Evolutionary conservation across 306 rosid genomes (phyloP), one percentile per base, ranked within the genome.

Genomic region (Lotus japonicus): DNA sequence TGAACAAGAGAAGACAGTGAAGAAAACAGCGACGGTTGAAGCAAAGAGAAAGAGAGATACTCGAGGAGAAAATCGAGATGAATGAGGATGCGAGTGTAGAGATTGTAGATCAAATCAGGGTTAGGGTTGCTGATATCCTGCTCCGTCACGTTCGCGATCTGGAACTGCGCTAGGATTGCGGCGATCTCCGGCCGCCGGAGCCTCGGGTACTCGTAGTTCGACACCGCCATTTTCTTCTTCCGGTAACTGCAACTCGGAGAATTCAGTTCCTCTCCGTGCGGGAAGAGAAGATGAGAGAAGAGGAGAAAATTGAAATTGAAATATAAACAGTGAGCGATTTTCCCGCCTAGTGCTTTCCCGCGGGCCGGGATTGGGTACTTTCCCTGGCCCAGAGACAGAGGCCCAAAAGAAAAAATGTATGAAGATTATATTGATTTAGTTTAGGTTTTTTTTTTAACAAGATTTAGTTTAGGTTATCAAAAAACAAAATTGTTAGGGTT

Each of bases 121-220:
- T 60, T 82, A 0, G 97, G 95, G 21, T 80, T 68, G 45, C 50
- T 13, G 58, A 92, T 81, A 33, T 88, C 88, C 23, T 78, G 77
- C 58, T 87, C 96, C 8, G 92, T 66, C 2, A 92, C 65, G 62
- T 57, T 70, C 3, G 85, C 85, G 5, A 92, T 89, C 65, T 86
- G 83, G 4, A 64, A 56, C 2, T 89, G 77, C 43, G 50, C 66
- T 14, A 87, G 55, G 16, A 80, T 45, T 9, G 68, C 53, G 0
- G 50, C 67, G 2, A 92, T 84, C 31, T 92, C 95, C 1, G 70
- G 7, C 15, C 89, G 86, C 17, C 76, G 38, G 0, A 92, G 82
- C 80, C 76, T 75, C 7, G 88, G 95, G 58, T 83, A 86, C 39
- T 81, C 88, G 84, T 57, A 89, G 79, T 85, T 89, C 11, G 98